Percentiles rank a stretch among this genome's conserved stretches.
These are phyloP conservation scores for Saxispiralis lemnorum DNA, from an alignment of 495 filamentous ascomycete species.

Conservation along the genomic window DNA sequence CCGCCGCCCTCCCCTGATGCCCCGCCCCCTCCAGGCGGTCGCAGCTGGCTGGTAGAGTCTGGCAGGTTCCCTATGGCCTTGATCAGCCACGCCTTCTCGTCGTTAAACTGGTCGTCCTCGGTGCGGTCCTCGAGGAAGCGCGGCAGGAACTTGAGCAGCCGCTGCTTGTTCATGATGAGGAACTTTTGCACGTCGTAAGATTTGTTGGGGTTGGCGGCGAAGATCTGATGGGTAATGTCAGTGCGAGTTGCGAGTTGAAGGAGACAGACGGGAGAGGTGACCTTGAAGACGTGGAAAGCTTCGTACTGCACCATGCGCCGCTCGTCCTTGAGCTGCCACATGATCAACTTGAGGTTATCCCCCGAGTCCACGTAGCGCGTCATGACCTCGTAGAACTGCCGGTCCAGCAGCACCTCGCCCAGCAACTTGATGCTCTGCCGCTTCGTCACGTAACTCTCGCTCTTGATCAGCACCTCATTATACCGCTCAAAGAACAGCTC, in stretches of 20 bases:
- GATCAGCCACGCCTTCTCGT: conserved; percentile 91
- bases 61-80: conserved; percentile 50
- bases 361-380: conserved; percentile 86
- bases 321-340: conserved; percentile 89
- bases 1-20: background rate
- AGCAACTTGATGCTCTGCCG: conserved; percentile 94
- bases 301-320: conserved; percentile 98
- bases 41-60: conserved; percentile 8
- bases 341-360: conserved; percentile 90
- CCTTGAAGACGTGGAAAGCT: conserved; percentile 97
- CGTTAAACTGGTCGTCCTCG: conserved; percentile 95
- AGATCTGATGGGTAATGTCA: conserved; percentile 40
- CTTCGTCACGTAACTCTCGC: conserved; percentile 93
- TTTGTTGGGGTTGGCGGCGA: conserved; percentile 95
- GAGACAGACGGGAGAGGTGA: too few relatives aligned
- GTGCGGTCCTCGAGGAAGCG: conserved; percentile 87
- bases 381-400: conserved; percentile 96
- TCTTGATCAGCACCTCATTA: conserved; percentile 73
- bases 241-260: background rate
- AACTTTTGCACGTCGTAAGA: conserved; percentile 86
- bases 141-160: conserved; percentile 69
- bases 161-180: conserved; percentile 84
- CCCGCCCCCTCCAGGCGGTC: conserved; percentile 1
- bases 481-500: conserved; percentile 80
- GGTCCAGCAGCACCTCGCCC: conserved; percentile 83